A percentile compares a stretch with the other conserved stretches of the same genome.
Evolutionary conservation across 306 rosid species (phyloP).

Genomic region (Betula pendula): DNA sequence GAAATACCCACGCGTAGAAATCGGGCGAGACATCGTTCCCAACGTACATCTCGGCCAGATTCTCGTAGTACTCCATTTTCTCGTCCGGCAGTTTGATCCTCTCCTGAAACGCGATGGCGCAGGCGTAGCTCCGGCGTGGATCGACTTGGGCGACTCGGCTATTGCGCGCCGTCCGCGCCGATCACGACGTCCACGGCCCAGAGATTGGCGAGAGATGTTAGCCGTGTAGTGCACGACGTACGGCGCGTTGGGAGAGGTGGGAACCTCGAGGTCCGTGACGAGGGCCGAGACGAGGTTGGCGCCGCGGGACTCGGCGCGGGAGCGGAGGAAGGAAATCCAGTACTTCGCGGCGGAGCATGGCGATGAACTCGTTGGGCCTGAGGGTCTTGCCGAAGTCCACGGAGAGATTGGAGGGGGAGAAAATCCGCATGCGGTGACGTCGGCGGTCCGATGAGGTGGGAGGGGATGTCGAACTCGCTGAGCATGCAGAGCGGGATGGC

Average conservation of each 20-base stretch:
- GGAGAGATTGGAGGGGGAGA: constrained; percentile 89
- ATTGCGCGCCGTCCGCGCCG: constrained; percentile 87
- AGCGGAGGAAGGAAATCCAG: constrained; percentile 85
- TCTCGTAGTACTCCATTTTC: constrained; percentile 70
- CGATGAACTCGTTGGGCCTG: constrained; percentile 71
- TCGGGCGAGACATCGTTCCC: constrained; percentile 93
- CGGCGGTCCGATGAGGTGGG: constrained; percentile 82
- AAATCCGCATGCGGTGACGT: constrained; percentile 66
- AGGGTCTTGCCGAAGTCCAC: constrained; percentile 85
- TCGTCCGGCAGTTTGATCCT: constrained; percentile 69
- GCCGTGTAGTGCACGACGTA: constrained; percentile 59
- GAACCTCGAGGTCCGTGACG: constrained; percentile 61
- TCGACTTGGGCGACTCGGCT: constrained; percentile 77
- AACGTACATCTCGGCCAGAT: constrained; percentile 84
- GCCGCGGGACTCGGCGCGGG: constrained; percentile 67
- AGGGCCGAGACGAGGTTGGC: constrained; percentile 62
- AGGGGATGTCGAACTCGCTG: constrained; percentile 74
- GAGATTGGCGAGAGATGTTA: constrained; percentile 30
- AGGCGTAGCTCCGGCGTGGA: constrained; percentile 63
- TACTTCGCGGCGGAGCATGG: constrained; percentile 90
- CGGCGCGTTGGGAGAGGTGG: constrained; percentile 40
- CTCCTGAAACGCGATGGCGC: constrained; percentile 92
- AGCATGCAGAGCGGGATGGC: constrained; percentile 97
- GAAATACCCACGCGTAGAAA: constrained; percentile 93
- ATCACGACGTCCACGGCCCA: constrained; percentile 79